Conservation (phyloP, 2,329 filamentous ascomycete genomes). For the Hymenoscyphus albidus region DNA sequence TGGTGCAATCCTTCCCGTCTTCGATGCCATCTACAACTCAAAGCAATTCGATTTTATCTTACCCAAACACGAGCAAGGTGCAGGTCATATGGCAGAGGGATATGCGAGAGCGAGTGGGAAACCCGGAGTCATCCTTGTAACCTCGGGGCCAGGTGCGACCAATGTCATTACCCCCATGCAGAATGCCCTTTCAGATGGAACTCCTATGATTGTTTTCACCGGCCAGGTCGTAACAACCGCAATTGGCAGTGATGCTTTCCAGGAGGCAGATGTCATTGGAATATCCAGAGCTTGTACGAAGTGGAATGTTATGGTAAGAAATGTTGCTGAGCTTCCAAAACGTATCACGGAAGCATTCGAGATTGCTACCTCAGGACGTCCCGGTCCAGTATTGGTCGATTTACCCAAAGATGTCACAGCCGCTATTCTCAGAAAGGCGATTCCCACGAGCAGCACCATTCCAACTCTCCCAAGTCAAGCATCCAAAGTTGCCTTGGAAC, state of each 20-base stretch:
- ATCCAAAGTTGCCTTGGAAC: conserved; percentile 71
- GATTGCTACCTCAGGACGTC: conserved; percentile 90
- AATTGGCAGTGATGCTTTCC: conserved; percentile 94
- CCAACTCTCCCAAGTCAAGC: conserved; percentile 80
- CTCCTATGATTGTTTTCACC: conserved; percentile 90
- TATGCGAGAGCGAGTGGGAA: conserved; percentile 92
- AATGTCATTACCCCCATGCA: conserved; percentile 97
- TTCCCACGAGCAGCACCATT: conserved; percentile 61
- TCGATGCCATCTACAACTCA: conserved; percentile 98
- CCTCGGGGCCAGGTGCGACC: conserved; percentile 92
- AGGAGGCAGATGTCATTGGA: conserved; percentile 90
- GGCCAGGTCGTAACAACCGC: conserved; percentile 88
- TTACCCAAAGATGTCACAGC: conserved; percentile 95
- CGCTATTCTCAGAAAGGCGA: conserved; percentile 74
- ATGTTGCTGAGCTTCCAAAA: conserved; percentile 84
- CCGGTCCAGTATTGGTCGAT: conserved; percentile 92
- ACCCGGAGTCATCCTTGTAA: conserved; percentile 93
- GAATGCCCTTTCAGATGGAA: conserved; percentile 91
- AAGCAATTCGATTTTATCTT: conserved; percentile 95
- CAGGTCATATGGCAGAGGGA: conserved; percentile 97
- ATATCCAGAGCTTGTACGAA: conserved; percentile 95
- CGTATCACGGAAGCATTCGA: conserved; percentile 98
- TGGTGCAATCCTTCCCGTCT: conserved; percentile 94
- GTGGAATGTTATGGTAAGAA: conserved; percentile 99
- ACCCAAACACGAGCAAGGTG: conserved; percentile 93